Conservation (phyloP, 352 stramenopile genomes). For the Labyrinthula sp. region DNA sequence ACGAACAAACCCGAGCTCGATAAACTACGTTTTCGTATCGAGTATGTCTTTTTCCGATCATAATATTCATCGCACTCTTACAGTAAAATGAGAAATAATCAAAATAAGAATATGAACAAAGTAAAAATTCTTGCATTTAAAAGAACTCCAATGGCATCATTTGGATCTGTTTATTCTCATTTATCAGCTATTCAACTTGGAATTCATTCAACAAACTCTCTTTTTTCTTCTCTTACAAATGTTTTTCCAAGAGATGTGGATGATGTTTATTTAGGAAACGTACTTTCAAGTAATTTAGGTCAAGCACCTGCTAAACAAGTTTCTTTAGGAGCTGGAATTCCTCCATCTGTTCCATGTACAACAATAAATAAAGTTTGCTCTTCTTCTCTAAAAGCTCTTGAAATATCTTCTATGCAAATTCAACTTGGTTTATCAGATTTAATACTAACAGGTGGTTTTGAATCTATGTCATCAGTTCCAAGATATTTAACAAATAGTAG, state of each 20-base stretch:
- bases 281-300: slow-evolving; percentile 78
- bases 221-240: slow-evolving; percentile 40
- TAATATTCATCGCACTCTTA: no score
- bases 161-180: slow-evolving; percentile 65
- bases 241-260: slow-evolving; percentile 56
- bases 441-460: slow-evolving; percentile 30
- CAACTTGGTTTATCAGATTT: slow-evolving; percentile 44
- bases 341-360: slow-evolving; percentile 72
- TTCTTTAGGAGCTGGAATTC: slow-evolving; percentile 50
- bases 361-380: slow-evolving; percentile 97
- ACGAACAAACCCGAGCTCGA: no score
- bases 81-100: no score
- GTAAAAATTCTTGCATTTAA: no score
- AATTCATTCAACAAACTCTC: slow-evolving; percentile 62
- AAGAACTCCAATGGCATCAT: slow-evolving; percentile 84
- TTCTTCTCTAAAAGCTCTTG: slow-evolving; percentile 71
- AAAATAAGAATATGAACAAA: no score
- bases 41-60: no score
- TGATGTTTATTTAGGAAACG: slow-evolving; percentile 89
- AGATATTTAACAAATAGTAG: slow-evolving; percentile 73
- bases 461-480: slow-evolving; percentile 82
- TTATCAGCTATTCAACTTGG: slow-evolving; percentile 69
- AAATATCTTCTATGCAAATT: slow-evolving; percentile 64
- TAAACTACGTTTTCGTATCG: no score
- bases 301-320: slow-evolving; percentile 84